Evolutionary conservation across 2,329 filamentous ascomycete species (phyloP).

Genomic region (Scytalidium sp.): DNA sequence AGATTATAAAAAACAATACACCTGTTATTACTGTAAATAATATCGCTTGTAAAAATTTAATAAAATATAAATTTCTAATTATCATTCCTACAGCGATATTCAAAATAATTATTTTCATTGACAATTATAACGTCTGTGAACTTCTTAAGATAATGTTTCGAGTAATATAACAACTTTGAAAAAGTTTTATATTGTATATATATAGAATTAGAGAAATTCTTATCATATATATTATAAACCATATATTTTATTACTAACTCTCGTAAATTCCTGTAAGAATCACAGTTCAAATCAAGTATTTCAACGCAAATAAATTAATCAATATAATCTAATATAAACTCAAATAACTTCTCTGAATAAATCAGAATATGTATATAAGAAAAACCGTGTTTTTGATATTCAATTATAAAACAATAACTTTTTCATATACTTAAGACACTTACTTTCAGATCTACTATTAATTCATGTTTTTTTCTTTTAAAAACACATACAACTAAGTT

Average conservation of each 20-base stretch:
- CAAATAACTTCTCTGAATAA: background rate
- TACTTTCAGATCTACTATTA: conserved; percentile 2
- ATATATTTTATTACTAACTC: background rate
- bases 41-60: background rate
- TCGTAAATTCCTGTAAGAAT: background rate
- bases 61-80: background rate
- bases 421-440: background rate
- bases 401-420: conserved; percentile 4
- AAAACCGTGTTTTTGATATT: conserved; percentile 6
- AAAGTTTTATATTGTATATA: background rate
- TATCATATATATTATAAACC: background rate
- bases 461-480: background rate
- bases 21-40: conserved; percentile 3
- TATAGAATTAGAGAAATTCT: background rate
- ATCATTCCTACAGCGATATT: background rate
- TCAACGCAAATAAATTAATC: conserved; percentile 2
- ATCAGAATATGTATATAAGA: conserved; percentile 4
- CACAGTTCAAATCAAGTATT: background rate
- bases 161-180: background rate
- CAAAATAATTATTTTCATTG: background rate
- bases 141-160: background rate
- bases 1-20: conserved; percentile 9
- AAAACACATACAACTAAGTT: conserved; percentile 5
- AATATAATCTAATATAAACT: background rate
- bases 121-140: background rate